Conservation (phyloP, 2,329 filamentous ascomycete genomes). For the Colletotrichum navitas region DNA sequence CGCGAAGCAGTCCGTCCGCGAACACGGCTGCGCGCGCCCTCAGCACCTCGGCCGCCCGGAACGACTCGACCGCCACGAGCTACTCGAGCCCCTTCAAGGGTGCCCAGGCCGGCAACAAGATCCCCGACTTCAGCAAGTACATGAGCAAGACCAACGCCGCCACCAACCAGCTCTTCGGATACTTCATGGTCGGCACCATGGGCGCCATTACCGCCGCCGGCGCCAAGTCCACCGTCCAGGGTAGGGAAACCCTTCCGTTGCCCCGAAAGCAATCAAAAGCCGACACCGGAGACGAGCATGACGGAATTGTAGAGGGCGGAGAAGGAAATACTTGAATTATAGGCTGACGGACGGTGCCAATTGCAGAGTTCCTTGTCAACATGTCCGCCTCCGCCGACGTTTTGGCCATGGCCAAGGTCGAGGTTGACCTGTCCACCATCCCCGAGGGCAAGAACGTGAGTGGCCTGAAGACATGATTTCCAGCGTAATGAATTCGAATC, state of each 20-base stretch:
- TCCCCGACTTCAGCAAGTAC: slow-evolving; percentile 94
- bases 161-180: slow-evolving; percentile 89
- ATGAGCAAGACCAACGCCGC: slow-evolving; percentile 75
- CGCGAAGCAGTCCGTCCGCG: slow-evolving; percentile 55
- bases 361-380: slow-evolving; percentile 97
- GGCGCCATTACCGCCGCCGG: slow-evolving; percentile 92
- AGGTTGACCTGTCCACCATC: slow-evolving; percentile 91
- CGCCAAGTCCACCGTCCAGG: slow-evolving; percentile 97
- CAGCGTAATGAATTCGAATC: no score
- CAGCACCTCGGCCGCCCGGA: slow-evolving; percentile 65
- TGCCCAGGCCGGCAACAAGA: slow-evolving; percentile 72
- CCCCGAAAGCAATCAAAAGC: not conserved
- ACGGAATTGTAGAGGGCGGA: not conserved
- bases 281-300: not conserved
- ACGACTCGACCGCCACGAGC: slow-evolving; percentile 59
- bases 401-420: slow-evolving; percentile 98
- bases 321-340: not conserved
- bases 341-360: slow-evolving; percentile 47
- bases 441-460: slow-evolving; percentile 99
- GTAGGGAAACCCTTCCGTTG: slow-evolving; percentile 67
- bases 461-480: slow-evolving; percentile 44
- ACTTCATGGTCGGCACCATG: slow-evolving; percentile 99
- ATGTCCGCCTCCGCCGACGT: slow-evolving; percentile 99
- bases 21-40: slow-evolving; percentile 64
- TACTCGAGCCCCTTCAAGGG: slow-evolving; percentile 76